Evolutionary conservation across 148 eudicot species (phyloP).

Genomic region (Euryodendron excelsum): DNA sequence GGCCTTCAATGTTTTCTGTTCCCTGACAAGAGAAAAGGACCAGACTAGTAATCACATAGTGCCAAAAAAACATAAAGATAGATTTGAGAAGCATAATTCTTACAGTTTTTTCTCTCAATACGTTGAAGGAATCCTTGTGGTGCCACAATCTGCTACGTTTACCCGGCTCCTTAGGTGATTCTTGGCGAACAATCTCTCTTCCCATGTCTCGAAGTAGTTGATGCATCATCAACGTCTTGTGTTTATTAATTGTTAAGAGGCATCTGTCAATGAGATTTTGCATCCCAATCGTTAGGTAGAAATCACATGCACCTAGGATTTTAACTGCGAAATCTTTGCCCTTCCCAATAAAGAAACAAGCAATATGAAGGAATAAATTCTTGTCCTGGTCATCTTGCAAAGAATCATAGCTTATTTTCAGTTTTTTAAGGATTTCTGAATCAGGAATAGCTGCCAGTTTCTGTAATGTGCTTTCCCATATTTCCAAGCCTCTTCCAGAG

Average conservation of each 20-base stretch:
- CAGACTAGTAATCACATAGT: too few relatives aligned
- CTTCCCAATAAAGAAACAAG: neutral
- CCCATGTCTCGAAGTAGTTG: slow-evolving; percentile 16
- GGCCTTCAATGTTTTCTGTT: slow-evolving; percentile 7
- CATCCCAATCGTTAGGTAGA: neutral
- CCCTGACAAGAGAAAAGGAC: slow-evolving; percentile 15
- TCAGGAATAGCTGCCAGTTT: neutral
- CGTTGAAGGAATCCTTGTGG: neutral
- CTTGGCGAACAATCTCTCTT: slow-evolving; percentile 12
- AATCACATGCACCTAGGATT: neutral
- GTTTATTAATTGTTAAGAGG: neutral
- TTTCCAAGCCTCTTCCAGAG: too few relatives aligned
- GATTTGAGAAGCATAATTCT: neutral
- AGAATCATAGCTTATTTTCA: neutral
- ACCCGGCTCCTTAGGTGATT: slow-evolving; percentile 15
- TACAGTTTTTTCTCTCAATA: slow-evolving; percentile 7
- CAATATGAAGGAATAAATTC: neutral
- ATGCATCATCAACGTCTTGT: slow-evolving; percentile 7
- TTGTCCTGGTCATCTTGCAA: neutral
- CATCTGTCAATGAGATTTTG: slow-evolving; percentile 7
- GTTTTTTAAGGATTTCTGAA: neutral
- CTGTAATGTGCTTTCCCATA: neutral
- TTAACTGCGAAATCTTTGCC: neutral
- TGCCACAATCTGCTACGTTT: slow-evolving; percentile 9
- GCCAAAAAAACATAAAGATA: neutral